Base-by-base conservation (phyloP, 148 eudicot genomes). In the Cornus suecica region DNA sequence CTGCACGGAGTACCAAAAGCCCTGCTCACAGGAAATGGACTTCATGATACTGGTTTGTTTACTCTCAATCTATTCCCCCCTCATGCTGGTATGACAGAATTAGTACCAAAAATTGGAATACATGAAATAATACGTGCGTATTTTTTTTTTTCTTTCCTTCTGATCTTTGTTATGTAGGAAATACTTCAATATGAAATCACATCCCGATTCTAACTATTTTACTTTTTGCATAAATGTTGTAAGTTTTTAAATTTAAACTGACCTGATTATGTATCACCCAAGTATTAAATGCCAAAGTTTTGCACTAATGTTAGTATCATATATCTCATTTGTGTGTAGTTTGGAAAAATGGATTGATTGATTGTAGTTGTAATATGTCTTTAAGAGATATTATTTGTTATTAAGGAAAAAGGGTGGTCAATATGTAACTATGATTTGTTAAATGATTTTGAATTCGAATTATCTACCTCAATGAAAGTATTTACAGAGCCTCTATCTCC, bases 41-140 rank as follows among this genome's bases (percentile, higher is more conserved):
- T 72, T 31, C 29, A 72, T 15, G 31, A 32, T 60, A 29, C 66
- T 14, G 75, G 75, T 72, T 72, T 34, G 65, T 72, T 60, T 48
- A 14, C 24, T 58, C 25, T 28, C 41, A 70, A 16, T 15, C 34
- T 54, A 27, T 70, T 52, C 37, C 63, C 37, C 63, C 26, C 64
- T 29, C 62, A 6, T 71, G 30, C 56, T 8, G 26, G 37, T 71
- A 28, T 30, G 27, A 70, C 8, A 52, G 11, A 41, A 48, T 22
- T n/a, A 58, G 62, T 58, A 5, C 62, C 62, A 58, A 1, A 22
- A 58, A 58, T 58, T 58, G 22, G 62, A 58, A 20, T 48, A 48
- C 18, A 58, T 20, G 62, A 58, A 8, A 22, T 20, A 58, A 58
- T 22, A 58, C n/a, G 24, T 58, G 62, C 23, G n/a, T 18, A 51